Evolutionary conservation across 179 eudicot genomes (phyloP).

Genomic region (Vitellaria paradoxa): DNA sequence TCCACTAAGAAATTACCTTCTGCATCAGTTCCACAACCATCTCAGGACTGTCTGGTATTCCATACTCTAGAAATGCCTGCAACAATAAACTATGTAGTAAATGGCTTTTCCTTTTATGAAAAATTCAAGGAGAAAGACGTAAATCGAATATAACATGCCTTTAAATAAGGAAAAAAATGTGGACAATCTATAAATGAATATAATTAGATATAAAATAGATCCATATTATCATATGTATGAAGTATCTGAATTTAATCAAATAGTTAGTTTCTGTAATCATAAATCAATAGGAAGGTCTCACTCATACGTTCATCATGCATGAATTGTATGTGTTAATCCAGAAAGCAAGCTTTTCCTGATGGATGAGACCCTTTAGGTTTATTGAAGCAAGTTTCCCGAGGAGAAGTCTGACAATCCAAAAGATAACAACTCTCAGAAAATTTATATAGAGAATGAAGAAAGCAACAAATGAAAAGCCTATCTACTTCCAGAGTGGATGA

Average conservation of each 20-base stretch:
- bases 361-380: too few relatives aligned
- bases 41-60: constrained; percentile 74
- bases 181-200: constrained; percentile 1
- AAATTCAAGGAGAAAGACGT: neutral
- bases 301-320: constrained; percentile 93
- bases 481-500: neutral
- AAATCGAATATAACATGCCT: neutral
- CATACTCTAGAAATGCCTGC: constrained; percentile 85
- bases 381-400: constrained; percentile 47
- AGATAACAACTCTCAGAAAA: neutral
- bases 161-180: neutral
- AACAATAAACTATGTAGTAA: constrained; percentile 8
- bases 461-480: neutral
- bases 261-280: neutral
- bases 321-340: constrained; percentile 15
- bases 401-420: constrained; percentile 43
- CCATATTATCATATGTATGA: neutral
- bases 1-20: constrained; percentile 25
- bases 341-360: constrained; percentile 20
- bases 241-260: neutral
- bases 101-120: neutral
- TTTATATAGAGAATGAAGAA: neutral
- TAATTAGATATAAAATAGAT: neutral
- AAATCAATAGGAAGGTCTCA: neutral
- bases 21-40: constrained; percentile 54